Evolutionary conservation across 2,329 filamentous ascomycete species (phyloP).

Genomic region (Juglanconis sp.): DNA sequence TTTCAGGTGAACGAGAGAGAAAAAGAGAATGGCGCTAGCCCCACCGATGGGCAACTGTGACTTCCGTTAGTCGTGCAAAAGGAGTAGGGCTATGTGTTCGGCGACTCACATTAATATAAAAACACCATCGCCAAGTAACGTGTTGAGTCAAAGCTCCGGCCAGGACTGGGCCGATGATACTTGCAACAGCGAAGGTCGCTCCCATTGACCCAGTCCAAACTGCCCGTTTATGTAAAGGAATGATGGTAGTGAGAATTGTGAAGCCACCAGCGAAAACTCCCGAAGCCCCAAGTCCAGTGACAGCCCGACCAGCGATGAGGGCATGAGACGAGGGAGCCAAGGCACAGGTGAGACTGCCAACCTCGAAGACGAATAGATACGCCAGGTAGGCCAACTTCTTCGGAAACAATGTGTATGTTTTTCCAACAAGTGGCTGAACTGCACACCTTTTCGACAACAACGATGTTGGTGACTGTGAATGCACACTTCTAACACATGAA

Average conservation of each 20-base stretch:
- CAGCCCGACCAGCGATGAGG: conserved; percentile 1
- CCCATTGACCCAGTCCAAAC: too few species aligned
- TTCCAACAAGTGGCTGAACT: too few species aligned
- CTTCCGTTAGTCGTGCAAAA: too few species aligned
- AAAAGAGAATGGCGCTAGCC: conserved; percentile 18
- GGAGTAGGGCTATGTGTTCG: background rate
- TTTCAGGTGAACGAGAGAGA: too few species aligned
- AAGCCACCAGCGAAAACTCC: conserved; percentile 2
- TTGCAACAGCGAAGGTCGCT: too few species aligned
- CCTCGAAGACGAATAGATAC: background rate
- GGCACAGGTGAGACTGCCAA: conserved; percentile 3
- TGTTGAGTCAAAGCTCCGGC: conserved; percentile 36
- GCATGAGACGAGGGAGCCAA: background rate
- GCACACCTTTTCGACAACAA: too few species aligned
- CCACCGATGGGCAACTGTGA: conserved; percentile 32
- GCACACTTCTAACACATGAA: too few species aligned
- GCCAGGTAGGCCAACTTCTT: too few species aligned
- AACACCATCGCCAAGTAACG: too few species aligned
- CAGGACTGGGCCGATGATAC: conserved; percentile 31
- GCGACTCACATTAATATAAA: conserved; percentile 34
- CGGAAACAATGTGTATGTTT: too few species aligned
- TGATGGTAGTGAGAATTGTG: background rate
- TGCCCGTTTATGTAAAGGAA: too few species aligned
- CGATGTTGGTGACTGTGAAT: too few species aligned
- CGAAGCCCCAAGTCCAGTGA: conserved; percentile 5